Percentiles rank a stretch among this genome's conserved stretches.
These are phyloP conservation scores for Ceraceosorus guamensis DNA, from an alignment of 1,284 basidiomycete genomes.

Conservation along the genomic window DNA sequence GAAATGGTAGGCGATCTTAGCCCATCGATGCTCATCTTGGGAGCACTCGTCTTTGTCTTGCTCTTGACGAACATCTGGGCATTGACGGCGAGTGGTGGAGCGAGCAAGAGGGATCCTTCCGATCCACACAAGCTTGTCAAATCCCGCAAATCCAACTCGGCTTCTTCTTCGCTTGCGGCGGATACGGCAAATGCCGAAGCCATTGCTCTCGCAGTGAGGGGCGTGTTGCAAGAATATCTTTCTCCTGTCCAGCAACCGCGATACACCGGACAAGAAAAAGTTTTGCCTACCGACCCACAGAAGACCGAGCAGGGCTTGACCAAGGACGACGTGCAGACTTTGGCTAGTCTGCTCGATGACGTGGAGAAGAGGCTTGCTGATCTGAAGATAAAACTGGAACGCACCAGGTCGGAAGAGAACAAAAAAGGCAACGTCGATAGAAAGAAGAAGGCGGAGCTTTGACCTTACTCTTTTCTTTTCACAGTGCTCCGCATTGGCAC, in stretches of 20 bases:
- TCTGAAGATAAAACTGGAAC: background rate
- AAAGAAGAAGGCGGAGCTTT: too few species aligned
- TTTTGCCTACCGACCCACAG: background rate
- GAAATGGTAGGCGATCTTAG: conserved; percentile 25
- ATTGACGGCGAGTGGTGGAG: conserved; percentile 8
- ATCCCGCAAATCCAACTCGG: background rate
- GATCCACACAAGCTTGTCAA: conserved; percentile 9
- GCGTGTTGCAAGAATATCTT: conserved; percentile 12
- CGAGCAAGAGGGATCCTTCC: conserved; percentile 2
- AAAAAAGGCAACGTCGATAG: background rate
- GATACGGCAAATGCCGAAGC: conserved; percentile 1
- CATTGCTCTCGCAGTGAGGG: conserved; percentile 9
- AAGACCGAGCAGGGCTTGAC: background rate
- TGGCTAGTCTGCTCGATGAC: background rate
- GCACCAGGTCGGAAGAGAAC: background rate
- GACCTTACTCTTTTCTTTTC: too few species aligned
- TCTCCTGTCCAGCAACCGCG: background rate
- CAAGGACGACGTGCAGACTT: background rate
- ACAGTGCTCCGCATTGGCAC: too few species aligned
- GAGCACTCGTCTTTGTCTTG: conserved; percentile 39
- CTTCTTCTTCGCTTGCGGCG: conserved; percentile 6
- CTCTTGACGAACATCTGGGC: conserved; percentile 49
- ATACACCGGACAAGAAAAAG: background rate
- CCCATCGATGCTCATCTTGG: conserved; percentile 29
- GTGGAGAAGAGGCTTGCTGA: background rate